Conservation (phyloP, 2,329 filamentous ascomycete genomes). For the Penicillium palitans region DNA sequence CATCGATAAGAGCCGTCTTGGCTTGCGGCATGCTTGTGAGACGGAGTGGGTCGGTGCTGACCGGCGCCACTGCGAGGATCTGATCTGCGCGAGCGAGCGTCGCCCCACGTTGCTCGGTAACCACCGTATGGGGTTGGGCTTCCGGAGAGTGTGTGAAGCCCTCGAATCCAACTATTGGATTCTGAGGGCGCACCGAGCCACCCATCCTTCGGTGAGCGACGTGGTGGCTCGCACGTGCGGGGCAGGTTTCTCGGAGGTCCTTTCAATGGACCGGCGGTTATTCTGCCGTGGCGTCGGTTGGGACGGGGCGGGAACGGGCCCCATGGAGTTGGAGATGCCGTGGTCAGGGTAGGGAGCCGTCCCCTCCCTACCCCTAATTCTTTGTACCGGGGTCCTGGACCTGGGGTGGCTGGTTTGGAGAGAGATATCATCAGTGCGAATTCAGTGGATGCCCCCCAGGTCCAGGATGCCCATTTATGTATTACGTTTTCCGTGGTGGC, state of each 20-base stretch:
- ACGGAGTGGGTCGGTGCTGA: slow-evolving; percentile 35
- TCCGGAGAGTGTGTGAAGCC: slow-evolving; percentile 21
- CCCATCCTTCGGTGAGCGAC: slow-evolving; percentile 30
- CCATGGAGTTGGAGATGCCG: slow-evolving; percentile 34
- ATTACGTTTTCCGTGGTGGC: not conserved
- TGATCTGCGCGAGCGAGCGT: slow-evolving; percentile 28
- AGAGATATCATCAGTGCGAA: not conserved
- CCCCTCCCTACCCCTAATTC: slow-evolving; percentile 4
- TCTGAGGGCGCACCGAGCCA: slow-evolving; percentile 32
- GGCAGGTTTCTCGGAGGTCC: slow-evolving; percentile 31
- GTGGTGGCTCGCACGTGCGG: slow-evolving; percentile 29
- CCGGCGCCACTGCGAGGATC: slow-evolving; percentile 28
- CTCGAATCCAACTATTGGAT: slow-evolving; percentile 35
- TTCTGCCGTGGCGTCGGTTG: slow-evolving; percentile 38
- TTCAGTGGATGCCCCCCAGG: slow-evolving; percentile 2
- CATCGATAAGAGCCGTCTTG: slow-evolving; percentile 18
- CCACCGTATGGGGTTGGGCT: slow-evolving; percentile 16
- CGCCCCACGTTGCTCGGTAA: slow-evolving; percentile 19
- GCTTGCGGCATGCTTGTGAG: slow-evolving; percentile 33
- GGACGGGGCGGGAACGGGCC: slow-evolving; percentile 34
- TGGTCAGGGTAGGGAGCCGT: slow-evolving; percentile 5
- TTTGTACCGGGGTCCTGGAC: slow-evolving; percentile 5
- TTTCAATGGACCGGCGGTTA: slow-evolving; percentile 23
- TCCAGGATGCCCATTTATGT: slow-evolving; percentile 6
- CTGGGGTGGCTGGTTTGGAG: slow-evolving; percentile 1